Evolutionary conservation across 225 moss, liverwort and hornwort species (phyloP).

Genomic region (Straminergon stramineum): DNA sequence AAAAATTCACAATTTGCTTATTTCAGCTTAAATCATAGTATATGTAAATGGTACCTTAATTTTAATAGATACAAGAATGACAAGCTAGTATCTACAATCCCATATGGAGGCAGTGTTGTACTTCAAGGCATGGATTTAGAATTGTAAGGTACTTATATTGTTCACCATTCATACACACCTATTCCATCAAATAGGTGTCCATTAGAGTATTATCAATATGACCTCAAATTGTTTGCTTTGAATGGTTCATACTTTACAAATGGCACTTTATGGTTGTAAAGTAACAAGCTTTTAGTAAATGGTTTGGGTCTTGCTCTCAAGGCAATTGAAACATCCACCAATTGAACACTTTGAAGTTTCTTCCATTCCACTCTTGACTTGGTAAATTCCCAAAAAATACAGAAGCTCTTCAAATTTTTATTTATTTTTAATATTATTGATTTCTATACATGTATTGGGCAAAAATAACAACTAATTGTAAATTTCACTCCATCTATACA

Average conservation of each 20-base stretch:
- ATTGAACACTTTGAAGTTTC: not conserved
- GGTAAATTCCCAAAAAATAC: not conserved
- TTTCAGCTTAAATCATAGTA: no score
- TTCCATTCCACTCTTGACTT: not conserved
- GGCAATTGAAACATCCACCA: not conserved
- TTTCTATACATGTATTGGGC: fast-evolving
- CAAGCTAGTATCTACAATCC: not conserved
- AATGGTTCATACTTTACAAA: not conserved
- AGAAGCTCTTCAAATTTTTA: not conserved
- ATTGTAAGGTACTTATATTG: fast-evolving
- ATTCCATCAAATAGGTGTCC: not conserved
- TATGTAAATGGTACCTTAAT: not conserved
- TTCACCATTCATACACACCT: not conserved
- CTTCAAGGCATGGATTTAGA: not conserved
- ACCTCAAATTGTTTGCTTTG: not conserved
- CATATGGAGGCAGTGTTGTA: not conserved
- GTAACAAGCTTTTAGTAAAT: not conserved
- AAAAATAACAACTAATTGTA: not conserved
- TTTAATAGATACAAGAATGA: not conserved
- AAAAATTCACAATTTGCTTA: not conserved
- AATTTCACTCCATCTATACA: not conserved
- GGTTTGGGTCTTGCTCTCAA: not conserved
- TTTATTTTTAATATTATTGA: not conserved
- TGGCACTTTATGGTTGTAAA: not conserved
- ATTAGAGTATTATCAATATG: not conserved